Conservation (phyloP, 108 stramenopile genomes). For the Parietichytrium sp. region DNA sequence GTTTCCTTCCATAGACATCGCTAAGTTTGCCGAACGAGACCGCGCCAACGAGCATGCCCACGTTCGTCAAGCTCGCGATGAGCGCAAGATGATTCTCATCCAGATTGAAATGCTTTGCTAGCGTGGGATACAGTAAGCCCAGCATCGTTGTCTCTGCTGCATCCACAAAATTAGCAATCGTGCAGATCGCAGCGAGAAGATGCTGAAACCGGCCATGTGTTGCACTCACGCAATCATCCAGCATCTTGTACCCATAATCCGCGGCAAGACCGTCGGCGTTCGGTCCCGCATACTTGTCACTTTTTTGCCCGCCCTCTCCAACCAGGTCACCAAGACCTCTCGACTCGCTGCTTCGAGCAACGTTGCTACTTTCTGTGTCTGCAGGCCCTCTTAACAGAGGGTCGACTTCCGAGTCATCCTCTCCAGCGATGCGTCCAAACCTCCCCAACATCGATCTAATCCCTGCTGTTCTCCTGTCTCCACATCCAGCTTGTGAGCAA, state of each 20-base stretch:
- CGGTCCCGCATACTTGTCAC: no score
- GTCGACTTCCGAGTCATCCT: no score
- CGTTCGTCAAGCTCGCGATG: background rate
- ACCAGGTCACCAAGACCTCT: no score
- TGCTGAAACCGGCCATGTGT: background rate
- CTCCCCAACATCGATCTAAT: no score
- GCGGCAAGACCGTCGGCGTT: background rate
- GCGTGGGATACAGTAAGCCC: background rate
- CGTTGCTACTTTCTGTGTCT: no score
- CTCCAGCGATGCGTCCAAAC: no score
- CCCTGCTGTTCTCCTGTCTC: no score
- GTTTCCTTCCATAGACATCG: background rate
- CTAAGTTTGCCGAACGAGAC: background rate
- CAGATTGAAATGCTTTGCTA: background rate
- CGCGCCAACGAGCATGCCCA: background rate
- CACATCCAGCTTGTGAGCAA: no score
- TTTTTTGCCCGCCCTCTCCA: no score
- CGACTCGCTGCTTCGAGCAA: no score
- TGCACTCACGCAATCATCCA: background rate
- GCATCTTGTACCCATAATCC: constrained; percentile 20
- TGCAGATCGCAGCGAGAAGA: background rate
- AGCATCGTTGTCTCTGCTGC: constrained; percentile 2
- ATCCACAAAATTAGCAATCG: constrained; percentile 11
- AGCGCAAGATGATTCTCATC: background rate
- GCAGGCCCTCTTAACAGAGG: no score